Base-by-base conservation (phyloP, 306 rosid species). In the Betula pendula region DNA sequence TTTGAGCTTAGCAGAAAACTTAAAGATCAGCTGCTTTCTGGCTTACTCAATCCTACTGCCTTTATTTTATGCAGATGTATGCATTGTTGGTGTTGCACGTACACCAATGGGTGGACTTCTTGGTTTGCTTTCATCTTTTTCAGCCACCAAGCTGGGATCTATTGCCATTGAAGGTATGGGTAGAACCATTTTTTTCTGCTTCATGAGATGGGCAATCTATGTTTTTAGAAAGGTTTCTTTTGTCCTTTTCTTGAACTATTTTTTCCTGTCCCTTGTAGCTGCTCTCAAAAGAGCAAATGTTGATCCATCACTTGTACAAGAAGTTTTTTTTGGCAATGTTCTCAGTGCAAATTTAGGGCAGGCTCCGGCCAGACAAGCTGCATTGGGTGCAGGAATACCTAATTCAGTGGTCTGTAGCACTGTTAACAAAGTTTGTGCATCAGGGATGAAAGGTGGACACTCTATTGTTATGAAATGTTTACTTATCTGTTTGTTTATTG, bases 341-440 rank as follows among this genome's bases (percentile, higher is more conserved):
- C 94, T 96, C 69, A 93, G 96, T 81, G 99, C 99, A 62, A 96
- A 96, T 84, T 87, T 96, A 85, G 99, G 99, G 67, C 98, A 96
- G 88, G 98, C 99, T 81, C 99, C 99, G 0, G 99, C 99, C 56
- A 91, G 99, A 75, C 99, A 96, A 78, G 99, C 99, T 82, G 98
- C 99, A 68, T 53, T 96, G 45, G 98, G 98, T 75, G 98, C 99
- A 75, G 99, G 98, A 88, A 79, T 96, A 72, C 89, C 98, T 10
- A 85, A 89, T 75, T 79, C 98, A 13, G 99, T 96, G 47, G 8
- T 90, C 79, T 91, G 96, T 80, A 89, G 98, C 72, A 91, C 99
- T 27, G 84, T 96, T 73, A 96, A 96, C 86, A 96, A 96, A 88
- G 99, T 96, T 69, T 96, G 99, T 83, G 99, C 99, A 51, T 96